Evolutionary conservation across 1,284 basidiomycete genomes (phyloP).

Genomic region (Acaromyces ingoldii): DNA sequence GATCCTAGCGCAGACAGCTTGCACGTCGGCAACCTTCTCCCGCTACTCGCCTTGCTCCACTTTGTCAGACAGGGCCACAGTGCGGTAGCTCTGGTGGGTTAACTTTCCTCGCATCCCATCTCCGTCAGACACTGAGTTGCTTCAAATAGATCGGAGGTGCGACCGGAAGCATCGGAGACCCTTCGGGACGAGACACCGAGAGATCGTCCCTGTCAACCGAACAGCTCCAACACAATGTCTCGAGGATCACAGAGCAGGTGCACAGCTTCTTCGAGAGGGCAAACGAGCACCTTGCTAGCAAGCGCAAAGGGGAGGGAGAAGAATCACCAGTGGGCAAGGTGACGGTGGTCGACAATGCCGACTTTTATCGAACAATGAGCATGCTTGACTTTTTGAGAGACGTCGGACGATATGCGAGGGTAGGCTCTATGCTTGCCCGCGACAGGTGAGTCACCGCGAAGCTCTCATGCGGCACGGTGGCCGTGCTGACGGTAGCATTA

Average conservation of each 20-base stretch:
- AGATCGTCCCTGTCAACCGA: slow-evolving; percentile 64
- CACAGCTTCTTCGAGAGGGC: slow-evolving; percentile 69
- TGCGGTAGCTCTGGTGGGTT: slow-evolving; percentile 68
- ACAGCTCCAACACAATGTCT: slow-evolving; percentile 66
- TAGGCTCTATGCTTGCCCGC: slow-evolving; percentile 82
- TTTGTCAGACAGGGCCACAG: slow-evolving; percentile 77
- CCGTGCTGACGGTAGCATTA: slow-evolving; percentile 47
- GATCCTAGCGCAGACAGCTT: slow-evolving; percentile 85
- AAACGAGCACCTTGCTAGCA: slow-evolving; percentile 57
- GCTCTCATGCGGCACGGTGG: neutral
- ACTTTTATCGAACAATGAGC: slow-evolving; percentile 71
- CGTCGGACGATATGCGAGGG: slow-evolving; percentile 73
- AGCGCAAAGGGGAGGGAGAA: too few relatives aligned
- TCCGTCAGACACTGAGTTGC: too few relatives aligned
- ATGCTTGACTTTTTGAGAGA: slow-evolving; percentile 79
- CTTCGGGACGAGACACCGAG: slow-evolving; percentile 80
- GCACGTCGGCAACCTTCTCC: slow-evolving; percentile 89
- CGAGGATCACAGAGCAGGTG: slow-evolving; percentile 64
- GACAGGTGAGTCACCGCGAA: slow-evolving; percentile 62
- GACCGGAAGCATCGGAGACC: slow-evolving; percentile 94
- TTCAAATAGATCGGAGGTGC: slow-evolving; percentile 78
- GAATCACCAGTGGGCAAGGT: slow-evolving; percentile 4
- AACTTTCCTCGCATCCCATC: neutral
- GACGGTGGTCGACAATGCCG: slow-evolving; percentile 66
- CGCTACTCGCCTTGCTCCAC: slow-evolving; percentile 78